Base-by-base conservation (phyloP, 2,329 filamentous ascomycete genomes). In the Laburnicola sp. region DNA sequence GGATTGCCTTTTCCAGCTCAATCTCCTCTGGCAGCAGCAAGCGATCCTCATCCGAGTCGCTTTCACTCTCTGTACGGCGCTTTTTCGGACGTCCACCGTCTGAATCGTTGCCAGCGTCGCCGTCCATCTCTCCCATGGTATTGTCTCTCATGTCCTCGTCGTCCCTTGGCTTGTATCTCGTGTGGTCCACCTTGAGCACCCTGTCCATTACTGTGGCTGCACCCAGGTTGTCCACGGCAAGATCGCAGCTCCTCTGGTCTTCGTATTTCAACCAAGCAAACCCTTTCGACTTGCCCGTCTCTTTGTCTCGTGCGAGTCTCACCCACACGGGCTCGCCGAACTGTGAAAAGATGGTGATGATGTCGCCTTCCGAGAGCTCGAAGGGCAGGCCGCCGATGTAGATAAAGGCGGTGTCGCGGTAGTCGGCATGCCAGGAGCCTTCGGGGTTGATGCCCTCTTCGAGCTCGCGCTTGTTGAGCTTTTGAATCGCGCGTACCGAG, bases 191-290 rank as follows among this genome's bases (percentile, higher is more conserved):
- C 53, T 88, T 84, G 36, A 99, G 75, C 51, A 93, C 75, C 36
- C 92, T 82, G 2, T 91, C 92, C 69, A 89, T 80, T 16, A 99
- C 86, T 27, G 86, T 88, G 6, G 92, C 87, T 28, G 95, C 94
- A 34, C 91, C 89, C 4, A 99, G 77, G 71, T 99, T 99, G 75
- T 99, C 94, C 7, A 99, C 95, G 0, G 95, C 94, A 36, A 99
- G 78, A 74, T 97, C 93, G 56, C 90, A 95, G 75, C 92, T 97
- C 62, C 93, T 83, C 77, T 99, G 94, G 74, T 99, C 93, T 72
- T 99, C 94, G 74, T 97, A 99, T 71, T 99, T 99, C 51, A 99
- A 81, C 81, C 95, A 99, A 2, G 88, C 91, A 69, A 97, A 99
- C 0, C 94, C 94, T 60, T 88, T 88, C 55, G 89, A 95, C 75